phyloP scores from a whole-genome alignment of 169 alveolate genomes.

The Condylostoma magnum region DNA sequence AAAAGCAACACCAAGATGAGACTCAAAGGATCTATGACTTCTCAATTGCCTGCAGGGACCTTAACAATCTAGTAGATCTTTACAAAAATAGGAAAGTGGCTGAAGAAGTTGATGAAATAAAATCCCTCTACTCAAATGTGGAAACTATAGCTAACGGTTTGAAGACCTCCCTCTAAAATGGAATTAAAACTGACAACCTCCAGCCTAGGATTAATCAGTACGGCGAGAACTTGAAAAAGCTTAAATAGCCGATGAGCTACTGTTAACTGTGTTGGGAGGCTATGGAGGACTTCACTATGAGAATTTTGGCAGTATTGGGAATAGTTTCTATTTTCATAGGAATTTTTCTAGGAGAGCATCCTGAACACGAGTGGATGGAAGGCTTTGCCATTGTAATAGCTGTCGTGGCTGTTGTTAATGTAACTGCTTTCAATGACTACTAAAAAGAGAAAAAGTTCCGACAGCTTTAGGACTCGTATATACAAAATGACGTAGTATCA shows the following conservation, averaged over 20 bases:
- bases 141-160: no score
- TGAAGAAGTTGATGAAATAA: neutral
- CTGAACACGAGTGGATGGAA: slow-evolving; percentile 87
- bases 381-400: slow-evolving; percentile 91
- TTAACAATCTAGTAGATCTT: neutral
- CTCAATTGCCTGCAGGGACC: no score
- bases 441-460: slow-evolving; percentile 86
- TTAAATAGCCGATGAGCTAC: slow-evolving; percentile 33
- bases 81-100: neutral
- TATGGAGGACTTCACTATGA: slow-evolving; percentile 42
- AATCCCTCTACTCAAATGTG: no score
- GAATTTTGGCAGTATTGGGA: slow-evolving; percentile 50
- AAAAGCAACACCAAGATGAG: no score
- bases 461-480: slow-evolving; percentile 71
- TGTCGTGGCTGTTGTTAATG: slow-evolving; percentile 84
- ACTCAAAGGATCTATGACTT: no score
- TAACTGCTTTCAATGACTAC: slow-evolving; percentile 83
- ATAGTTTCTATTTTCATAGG: slow-evolving; percentile 44
- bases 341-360: slow-evolving; percentile 35
- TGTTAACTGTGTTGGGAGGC: slow-evolving; percentile 45
- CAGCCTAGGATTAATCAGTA: slow-evolving; percentile 1
- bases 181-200: neutral
- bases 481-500: slow-evolving; percentile 48
- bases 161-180: no score
- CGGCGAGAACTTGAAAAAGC: slow-evolving; percentile 12